phyloP scores from a whole-genome alignment of 179 eudicot species.

The Actinidia arguta region DNA sequence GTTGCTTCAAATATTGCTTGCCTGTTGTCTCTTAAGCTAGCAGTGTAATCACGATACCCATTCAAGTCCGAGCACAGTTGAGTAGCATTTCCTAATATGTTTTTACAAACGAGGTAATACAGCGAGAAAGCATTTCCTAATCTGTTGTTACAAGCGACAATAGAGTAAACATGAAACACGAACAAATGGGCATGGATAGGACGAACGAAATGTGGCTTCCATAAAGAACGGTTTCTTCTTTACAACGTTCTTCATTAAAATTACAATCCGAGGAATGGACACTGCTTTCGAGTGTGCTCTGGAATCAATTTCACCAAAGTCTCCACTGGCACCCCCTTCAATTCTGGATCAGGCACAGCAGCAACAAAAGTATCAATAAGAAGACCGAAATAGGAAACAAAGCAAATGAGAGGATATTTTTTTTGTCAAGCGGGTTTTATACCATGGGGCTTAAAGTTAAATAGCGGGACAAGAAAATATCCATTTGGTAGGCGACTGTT shows the following conservation, averaged over 20 bases:
- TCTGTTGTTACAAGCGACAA: slow-evolving; percentile 18
- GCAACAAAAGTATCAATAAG: background rate
- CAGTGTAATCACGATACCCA: slow-evolving; percentile 22
- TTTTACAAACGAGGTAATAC: slow-evolving; percentile 19
- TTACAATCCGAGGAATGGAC: slow-evolving; percentile 45
- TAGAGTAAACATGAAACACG: background rate
- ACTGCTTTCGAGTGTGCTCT: slow-evolving; percentile 62
- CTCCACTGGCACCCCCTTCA: slow-evolving; percentile 55
- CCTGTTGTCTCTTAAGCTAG: too few relatives aligned
- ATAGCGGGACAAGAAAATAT: slow-evolving; percentile 59
- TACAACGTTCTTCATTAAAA: background rate
- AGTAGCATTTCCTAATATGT: slow-evolving; percentile 9
- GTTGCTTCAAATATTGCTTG: too few relatives aligned
- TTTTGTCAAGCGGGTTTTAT: slow-evolving; percentile 8
- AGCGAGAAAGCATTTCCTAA: slow-evolving; percentile 13
- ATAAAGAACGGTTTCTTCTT: background rate
- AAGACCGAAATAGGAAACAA: background rate
- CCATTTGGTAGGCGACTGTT: slow-evolving; percentile 60
- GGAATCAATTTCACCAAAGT: slow-evolving; percentile 51
- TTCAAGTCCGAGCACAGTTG: background rate
- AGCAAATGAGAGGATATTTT: background rate
- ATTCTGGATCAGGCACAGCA: slow-evolving; percentile 30
- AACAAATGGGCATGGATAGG: slow-evolving; percentile 7
- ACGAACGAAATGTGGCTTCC: slow-evolving; percentile 1
- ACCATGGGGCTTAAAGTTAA: slow-evolving; percentile 67